Evolutionary conservation across 176 grass and related monocot genomes (phyloP).

Genomic region (Hordeum vulgare): MorexV3_pseudomolecules_assembly NC_058519.1:77988073-77988572

Average conservation of each 20-base stretch:
- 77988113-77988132: slow-evolving; percentile 54
- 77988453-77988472: background rate
- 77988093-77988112: slow-evolving; percentile 70
- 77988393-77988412: slow-evolving; percentile 80
- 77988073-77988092: background rate
- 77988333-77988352: slow-evolving; percentile 65
- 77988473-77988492: background rate
- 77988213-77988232: slow-evolving; percentile 83
- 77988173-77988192: slow-evolving; percentile 57
- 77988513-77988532: background rate
- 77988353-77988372: slow-evolving; percentile 61
- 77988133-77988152: slow-evolving; percentile 30
- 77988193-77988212: slow-evolving; percentile 61
- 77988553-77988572: too few species aligned
- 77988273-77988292: slow-evolving; percentile 68
- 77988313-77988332: slow-evolving; percentile 81
- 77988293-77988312: slow-evolving; percentile 80
- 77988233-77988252: slow-evolving; percentile 82
- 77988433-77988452: slow-evolving; percentile 30
- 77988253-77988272: slow-evolving; percentile 74
- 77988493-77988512: background rate
- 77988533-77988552: too few species aligned
- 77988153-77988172: slow-evolving; percentile 53
- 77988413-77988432: slow-evolving; percentile 90
- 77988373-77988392: slow-evolving; percentile 56